Conservation (phyloP, 192 early-diverging fungal genomes). For the Rhizophagus clarus region DNA sequence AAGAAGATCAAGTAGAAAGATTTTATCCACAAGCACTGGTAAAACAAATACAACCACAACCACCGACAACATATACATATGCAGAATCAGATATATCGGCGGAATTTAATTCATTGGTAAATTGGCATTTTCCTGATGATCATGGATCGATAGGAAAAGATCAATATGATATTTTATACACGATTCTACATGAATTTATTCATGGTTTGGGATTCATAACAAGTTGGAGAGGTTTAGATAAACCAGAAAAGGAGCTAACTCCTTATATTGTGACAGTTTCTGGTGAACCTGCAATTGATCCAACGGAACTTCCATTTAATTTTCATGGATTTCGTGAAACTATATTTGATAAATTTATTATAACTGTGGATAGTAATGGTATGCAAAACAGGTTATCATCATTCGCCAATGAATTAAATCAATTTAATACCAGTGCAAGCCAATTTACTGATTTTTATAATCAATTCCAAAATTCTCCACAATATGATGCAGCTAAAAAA, state of each 20-base stretch:
- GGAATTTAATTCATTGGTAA: background rate
- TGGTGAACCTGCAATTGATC: background rate
- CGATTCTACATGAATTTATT: background rate
- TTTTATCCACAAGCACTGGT: conserved; percentile 46
- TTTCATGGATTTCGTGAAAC: background rate
- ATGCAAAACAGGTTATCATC: background rate
- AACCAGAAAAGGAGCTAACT: background rate
- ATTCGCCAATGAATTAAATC: background rate
- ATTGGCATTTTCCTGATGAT: background rate
- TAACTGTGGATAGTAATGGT: background rate
- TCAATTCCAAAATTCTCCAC: background rate
- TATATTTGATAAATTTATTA: background rate
- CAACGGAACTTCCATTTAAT: background rate
- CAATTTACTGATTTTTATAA: background rate
- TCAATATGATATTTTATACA: background rate
- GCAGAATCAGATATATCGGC: background rate
- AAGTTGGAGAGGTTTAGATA: background rate
- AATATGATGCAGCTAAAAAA: background rate
- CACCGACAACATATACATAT: background rate
- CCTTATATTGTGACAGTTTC: background rate
- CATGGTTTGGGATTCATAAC: background rate
- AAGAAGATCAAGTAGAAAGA: conserved; percentile 37
- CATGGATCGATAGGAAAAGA: background rate
- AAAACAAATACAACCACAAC: conserved; percentile 31
- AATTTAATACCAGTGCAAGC: background rate